Evolutionary conservation across 2,329 filamentous ascomycete species (phyloP).

Genomic region (Sarocladium strictum): DNA sequence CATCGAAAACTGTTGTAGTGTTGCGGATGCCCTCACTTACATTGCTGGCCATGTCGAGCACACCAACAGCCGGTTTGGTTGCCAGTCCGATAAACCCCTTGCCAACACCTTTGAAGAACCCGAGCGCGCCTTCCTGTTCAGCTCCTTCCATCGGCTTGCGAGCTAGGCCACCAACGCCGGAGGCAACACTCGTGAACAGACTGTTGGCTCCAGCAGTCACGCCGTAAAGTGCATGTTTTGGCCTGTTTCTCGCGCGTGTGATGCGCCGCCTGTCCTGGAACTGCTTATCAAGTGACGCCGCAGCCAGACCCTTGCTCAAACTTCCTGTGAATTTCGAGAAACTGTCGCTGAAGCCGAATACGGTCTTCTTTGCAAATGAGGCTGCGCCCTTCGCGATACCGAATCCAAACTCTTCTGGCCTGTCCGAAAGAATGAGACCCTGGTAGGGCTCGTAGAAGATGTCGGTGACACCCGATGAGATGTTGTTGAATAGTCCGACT

Average conservation of each 20-base stretch:
- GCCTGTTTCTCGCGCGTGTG: constrained; percentile 84
- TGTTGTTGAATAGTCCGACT: constrained; percentile 95
- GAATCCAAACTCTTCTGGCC: constrained; percentile 88
- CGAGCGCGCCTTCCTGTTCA: constrained; percentile 87
- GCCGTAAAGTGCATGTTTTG: constrained; percentile 94
- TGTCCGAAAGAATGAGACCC: constrained; percentile 90
- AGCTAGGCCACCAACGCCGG: constrained; percentile 87
- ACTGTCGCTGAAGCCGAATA: constrained; percentile 94
- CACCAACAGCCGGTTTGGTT: constrained; percentile 93
- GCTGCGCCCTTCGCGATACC: constrained; percentile 96
- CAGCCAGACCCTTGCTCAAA: constrained; percentile 92
- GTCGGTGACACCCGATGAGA: constrained; percentile 93
- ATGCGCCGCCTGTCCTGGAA: constrained; percentile 96
- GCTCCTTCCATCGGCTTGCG: constrained; percentile 92
- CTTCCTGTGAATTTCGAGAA: constrained; percentile 97
- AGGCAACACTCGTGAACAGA: constrained; percentile 85
- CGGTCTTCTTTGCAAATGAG: constrained; percentile 96
- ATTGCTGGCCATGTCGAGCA: constrained; percentile 94
- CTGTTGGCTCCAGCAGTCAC: constrained; percentile 94
- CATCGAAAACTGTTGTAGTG: constrained; percentile 96
- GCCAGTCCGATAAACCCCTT: constrained; percentile 92
- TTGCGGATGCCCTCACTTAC: constrained; percentile 97
- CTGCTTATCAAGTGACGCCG: constrained; percentile 94
- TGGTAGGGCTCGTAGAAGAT: constrained; percentile 99
- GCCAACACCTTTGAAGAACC: constrained; percentile 96